A percentile compares a stretch with the other conserved stretches of the same genome.
phyloP scores from a whole-genome alignment of 2,329 filamentous ascomycete species.

The Colletotrichum sp. region DNA sequence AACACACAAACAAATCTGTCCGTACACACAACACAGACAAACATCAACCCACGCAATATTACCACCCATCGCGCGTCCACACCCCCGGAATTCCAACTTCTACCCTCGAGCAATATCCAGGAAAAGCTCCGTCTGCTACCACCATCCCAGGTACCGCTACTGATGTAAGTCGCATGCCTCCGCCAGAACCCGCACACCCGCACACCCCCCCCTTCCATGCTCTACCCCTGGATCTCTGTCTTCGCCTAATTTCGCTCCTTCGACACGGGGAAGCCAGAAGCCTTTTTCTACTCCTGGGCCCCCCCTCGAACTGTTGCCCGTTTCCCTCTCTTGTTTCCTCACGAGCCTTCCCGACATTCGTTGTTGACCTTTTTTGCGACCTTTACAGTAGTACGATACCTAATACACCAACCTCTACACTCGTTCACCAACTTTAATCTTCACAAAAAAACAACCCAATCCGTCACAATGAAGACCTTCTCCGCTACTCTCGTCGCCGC shows the following conservation, averaged over 20 bases:
- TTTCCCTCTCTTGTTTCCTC: background rate
- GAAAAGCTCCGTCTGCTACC: slow-evolving; percentile 1
- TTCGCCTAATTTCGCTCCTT: slow-evolving; percentile 22
- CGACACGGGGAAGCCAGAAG: slow-evolving; percentile 12
- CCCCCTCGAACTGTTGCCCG: background rate
- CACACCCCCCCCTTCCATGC: slow-evolving; percentile 16
- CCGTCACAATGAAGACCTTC: slow-evolving; percentile 37
- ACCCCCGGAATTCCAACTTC: background rate
- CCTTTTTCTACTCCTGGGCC: slow-evolving; percentile 18
- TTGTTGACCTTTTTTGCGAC: slow-evolving; percentile 17
- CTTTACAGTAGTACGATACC: slow-evolving; percentile 16
- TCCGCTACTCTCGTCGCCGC: slow-evolving; percentile 32
- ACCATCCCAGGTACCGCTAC: background rate
- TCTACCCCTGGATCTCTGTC: slow-evolving; percentile 9
- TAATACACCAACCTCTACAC: slow-evolving; percentile 10
- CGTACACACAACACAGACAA: background rate
- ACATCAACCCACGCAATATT: background rate
- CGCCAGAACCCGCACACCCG: slow-evolving; percentile 7
- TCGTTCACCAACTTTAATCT: slow-evolving; percentile 10
- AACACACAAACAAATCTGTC: background rate
- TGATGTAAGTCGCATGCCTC: slow-evolving; percentile 19
- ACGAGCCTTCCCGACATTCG: slow-evolving; percentile 21
- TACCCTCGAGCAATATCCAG: slow-evolving; percentile 1
- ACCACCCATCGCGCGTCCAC: background rate
- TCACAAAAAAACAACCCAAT: slow-evolving; percentile 18